Percentiles rank a stretch among this genome's conserved stretches.
These are phyloP conservation scores for Helotiales sp. DNA, from an alignment of 2,329 filamentous ascomycete genomes.

Conservation along the genomic window DNA sequence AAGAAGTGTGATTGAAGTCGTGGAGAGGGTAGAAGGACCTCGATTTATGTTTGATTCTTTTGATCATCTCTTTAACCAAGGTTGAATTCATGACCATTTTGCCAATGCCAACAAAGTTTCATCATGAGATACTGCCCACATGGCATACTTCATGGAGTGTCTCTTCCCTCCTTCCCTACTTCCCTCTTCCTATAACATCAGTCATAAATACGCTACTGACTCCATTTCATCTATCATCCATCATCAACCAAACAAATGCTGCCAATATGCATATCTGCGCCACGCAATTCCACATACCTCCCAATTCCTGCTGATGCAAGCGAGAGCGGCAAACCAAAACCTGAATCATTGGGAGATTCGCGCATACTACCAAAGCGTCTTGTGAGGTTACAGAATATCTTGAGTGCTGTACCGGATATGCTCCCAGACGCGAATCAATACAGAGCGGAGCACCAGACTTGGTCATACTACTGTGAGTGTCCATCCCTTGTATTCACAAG, in stretches of 20 bases:
- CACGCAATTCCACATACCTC: neutral
- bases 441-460: neutral
- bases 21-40: too few relatives aligned
- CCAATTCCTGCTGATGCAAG: neutral
- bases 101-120: neutral
- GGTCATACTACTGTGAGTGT: neutral
- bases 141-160: neutral
- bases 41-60: too few relatives aligned
- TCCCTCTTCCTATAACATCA: neutral
- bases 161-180: neutral
- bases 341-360: neutral
- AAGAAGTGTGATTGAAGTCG: too few relatives aligned
- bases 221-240: neutral
- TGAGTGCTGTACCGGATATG: neutral
- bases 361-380: neutral
- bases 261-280: neutral
- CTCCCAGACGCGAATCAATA: neutral
- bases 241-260: neutral
- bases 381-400: neutral
- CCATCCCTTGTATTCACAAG: neutral
- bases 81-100: neutral
- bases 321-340: neutral
- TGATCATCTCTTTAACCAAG: too few relatives aligned
- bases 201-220: too few relatives aligned
- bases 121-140: too few relatives aligned